Percentiles rank a stretch among this genome's conserved stretches.
Evolutionary conservation across 768 basidiomycete genomes (phyloP).

Genomic region (Dacryopinax primogenitus): DNA sequence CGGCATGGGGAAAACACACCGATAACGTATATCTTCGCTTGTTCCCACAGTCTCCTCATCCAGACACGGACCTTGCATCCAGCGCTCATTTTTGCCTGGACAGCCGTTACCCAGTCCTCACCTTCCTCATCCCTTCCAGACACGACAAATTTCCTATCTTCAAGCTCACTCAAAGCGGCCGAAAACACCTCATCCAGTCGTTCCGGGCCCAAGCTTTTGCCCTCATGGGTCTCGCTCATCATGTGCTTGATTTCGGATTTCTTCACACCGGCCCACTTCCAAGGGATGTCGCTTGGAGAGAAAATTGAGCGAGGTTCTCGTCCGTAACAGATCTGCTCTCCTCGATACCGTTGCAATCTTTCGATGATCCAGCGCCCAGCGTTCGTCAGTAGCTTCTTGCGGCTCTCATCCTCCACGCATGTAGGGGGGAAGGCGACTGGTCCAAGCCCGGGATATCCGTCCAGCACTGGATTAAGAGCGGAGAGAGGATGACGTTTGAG

Average conservation of each 20-base stretch:
- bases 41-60: background rate
- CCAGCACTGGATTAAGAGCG: conserved; percentile 30
- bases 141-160: background rate
- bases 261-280: background rate
- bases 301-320: background rate
- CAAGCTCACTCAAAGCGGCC: background rate
- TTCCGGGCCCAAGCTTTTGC: background rate
- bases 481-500: conserved; percentile 44
- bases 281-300: background rate
- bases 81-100: background rate
- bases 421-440: conserved; percentile 61
- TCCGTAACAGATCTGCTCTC: conserved; percentile 1
- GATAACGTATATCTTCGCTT: background rate
- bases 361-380: conserved; percentile 3
- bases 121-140: conserved; percentile 6
- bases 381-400: conserved; percentile 34
- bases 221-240: background rate
- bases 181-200: background rate
- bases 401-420: conserved; percentile 63
- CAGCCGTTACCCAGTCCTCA: conserved; percentile 2
- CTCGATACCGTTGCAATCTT: background rate
- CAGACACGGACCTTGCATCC: background rate
- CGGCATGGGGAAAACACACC: background rate
- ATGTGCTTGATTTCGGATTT: background rate
- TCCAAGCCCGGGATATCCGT: conserved; percentile 68